Base-by-base conservation (phyloP, 2,329 filamentous ascomycete species). In the Elsinoe necatrix region DNA sequence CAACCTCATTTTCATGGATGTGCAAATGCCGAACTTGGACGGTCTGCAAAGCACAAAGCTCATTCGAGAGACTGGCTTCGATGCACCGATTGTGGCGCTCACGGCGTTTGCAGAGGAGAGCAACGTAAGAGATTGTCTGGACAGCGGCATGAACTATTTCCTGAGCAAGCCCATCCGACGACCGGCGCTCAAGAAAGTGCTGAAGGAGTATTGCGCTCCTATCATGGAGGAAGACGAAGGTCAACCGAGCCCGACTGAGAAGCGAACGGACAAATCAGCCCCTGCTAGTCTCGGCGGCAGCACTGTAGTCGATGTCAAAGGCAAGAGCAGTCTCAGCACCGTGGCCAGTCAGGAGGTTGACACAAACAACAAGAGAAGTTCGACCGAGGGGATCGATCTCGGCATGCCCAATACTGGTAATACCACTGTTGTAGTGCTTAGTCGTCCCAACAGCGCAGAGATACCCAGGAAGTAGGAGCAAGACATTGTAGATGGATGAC, bases 1-100 rank as follows among this genome's bases (percentile, higher is more conserved):
- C 67, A 89, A 95, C 63, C 77, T 96, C 23, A 92, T 96, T 61
- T 93, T 95, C 67, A 96, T 95, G 91, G 91, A 96, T 65, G 86
- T 95, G 2, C 66, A 88, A 71, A 96, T 96, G 91, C 91, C 91
- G 2, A 95, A 93, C 61, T 79, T 96, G 12, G 90, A 95, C 66
- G 91, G 91, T 1, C 74, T 96, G 21, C 86, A 95, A 68, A 91
- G 86, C 47, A 95, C 91, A 0, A 81, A 85, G 8, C 75, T 95
- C 31, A 95, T 96, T 63, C 82, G 91, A 5, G 77, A 89, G 67
- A 87, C 92, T 75, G 91, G 91, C 1, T 96, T 93, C 71, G 83
- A 80, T 9, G 86, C 87, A 1, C 91, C 91, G 0, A 95, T 96
- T 60, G 89, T 96, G 12, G 91, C 91, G 0, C 73, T 96, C 43